phyloP scores from a whole-genome alignment of 495 filamentous ascomycete genomes.

The Xylaria longipes region DNA sequence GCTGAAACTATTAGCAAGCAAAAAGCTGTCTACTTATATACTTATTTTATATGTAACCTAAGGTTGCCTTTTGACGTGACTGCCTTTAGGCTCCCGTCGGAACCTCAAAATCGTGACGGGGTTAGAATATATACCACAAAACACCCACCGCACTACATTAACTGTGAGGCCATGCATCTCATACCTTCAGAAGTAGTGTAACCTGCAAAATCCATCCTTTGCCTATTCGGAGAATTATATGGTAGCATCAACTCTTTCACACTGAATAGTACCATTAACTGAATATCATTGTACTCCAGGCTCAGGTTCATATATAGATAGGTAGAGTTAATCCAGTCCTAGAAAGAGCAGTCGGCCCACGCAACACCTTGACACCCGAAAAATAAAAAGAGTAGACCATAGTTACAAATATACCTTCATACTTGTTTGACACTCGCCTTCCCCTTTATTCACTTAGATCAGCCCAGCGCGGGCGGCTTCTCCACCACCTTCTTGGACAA shows the following conservation, averaged over 20 bases:
- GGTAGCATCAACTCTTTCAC: not conserved
- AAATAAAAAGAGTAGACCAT: not conserved
- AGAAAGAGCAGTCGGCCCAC: not conserved
- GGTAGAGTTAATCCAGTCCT: conserved; percentile 8
- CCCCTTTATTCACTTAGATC: conserved; percentile 32
- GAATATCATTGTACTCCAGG: conserved; percentile 13
- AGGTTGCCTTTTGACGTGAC: not conserved
- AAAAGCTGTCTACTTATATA: not conserved
- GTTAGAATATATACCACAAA: not conserved
- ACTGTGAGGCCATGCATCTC: not conserved
- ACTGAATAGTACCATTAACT: not conserved
- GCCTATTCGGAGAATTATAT: not conserved
- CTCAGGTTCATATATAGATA: conserved; percentile 9
- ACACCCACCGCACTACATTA: not conserved
- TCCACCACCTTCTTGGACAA: conserved; percentile 75
- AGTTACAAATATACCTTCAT: not conserved
- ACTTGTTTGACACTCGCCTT: not conserved
- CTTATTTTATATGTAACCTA: not conserved
- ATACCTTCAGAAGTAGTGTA: not conserved
- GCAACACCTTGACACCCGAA: conserved; percentile 15
- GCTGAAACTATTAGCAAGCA: not conserved
- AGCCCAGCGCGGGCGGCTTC: conserved; percentile 79
- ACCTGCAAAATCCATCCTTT: not conserved
- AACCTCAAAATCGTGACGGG: not conserved
- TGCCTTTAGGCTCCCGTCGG: not conserved